Evolutionary conservation across 2,329 filamentous ascomycete species (phyloP).

Genomic region (Ophiosphaerella korrae): DNA sequence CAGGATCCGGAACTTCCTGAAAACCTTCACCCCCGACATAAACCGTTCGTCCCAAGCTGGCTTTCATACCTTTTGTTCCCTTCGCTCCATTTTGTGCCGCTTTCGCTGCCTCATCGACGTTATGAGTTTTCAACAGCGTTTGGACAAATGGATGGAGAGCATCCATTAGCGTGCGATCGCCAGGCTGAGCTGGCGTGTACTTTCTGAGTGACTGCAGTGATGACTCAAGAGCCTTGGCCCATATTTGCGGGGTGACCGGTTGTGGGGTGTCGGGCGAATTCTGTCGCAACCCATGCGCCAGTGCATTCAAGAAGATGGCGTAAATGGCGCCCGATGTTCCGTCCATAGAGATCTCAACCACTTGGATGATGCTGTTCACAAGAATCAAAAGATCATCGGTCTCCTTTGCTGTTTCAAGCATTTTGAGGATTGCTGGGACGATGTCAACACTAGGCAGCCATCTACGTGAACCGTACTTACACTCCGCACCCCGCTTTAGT

Average conservation of each 20-base stretch:
- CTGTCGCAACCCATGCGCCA: constrained; percentile 70
- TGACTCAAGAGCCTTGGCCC: constrained; percentile 71
- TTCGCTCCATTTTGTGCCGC: constrained; percentile 78
- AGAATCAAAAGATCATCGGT: constrained; percentile 65
- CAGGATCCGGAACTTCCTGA: constrained; percentile 74
- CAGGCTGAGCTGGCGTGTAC: constrained; percentile 88
- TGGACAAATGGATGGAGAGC: constrained; percentile 87
- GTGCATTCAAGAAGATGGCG: constrained; percentile 88
- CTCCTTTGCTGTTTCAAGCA: constrained; percentile 50
- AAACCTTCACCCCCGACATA: constrained; percentile 77
- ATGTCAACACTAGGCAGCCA: constrained; percentile 29
- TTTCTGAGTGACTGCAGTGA: constrained; percentile 68
- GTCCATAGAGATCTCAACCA: constrained; percentile 74
- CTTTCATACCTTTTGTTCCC: constrained; percentile 88
- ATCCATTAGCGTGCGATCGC: constrained; percentile 90
- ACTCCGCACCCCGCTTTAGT: constrained; percentile 84
- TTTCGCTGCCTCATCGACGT: constrained; percentile 73
- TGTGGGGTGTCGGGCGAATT: constrained; percentile 56
- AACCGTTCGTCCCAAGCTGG: constrained; percentile 81
- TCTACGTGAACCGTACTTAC: constrained; percentile 44
- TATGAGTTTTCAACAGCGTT: constrained; percentile 66
- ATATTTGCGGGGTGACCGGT: constrained; percentile 56
- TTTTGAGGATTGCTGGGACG: constrained; percentile 47
- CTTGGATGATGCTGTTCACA: constrained; percentile 63
- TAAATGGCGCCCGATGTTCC: constrained; percentile 78